Percentiles rank a stretch among this genome's conserved stretches.
These are phyloP conservation scores for Ophiostoma sp. DNA, from an alignment of 2,329 filamentous ascomycete species.

Conservation along the genomic window DNA sequence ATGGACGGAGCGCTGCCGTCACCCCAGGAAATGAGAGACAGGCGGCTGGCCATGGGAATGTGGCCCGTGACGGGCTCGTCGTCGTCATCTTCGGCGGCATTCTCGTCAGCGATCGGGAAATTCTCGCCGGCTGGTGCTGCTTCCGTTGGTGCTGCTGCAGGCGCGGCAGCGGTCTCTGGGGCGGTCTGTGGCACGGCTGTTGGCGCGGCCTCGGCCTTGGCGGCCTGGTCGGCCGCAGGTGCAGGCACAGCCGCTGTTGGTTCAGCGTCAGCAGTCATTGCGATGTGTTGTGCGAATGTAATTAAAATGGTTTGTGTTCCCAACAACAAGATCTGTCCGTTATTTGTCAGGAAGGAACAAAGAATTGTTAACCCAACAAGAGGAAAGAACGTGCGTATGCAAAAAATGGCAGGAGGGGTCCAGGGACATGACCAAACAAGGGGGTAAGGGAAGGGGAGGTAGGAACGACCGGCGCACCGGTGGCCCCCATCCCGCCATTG, in stretches of 20 bases:
- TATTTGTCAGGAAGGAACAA: neutral
- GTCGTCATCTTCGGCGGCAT: neutral
- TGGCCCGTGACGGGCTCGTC: slow-evolving; percentile 2
- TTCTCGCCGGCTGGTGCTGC: neutral
- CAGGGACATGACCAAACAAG: neutral
- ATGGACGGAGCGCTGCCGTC: slow-evolving; percentile 21
- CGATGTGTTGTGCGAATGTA: neutral
- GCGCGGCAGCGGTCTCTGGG: neutral
- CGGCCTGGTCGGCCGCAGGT: neutral
- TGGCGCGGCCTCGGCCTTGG: neutral
- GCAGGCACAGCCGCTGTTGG: neutral
- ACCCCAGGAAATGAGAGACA: slow-evolving; percentile 27
- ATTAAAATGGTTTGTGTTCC: neutral
- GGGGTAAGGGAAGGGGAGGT: neutral
- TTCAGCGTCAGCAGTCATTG: neutral
- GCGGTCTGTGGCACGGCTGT: neutral
- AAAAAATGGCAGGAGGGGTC: neutral
- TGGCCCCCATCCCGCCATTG: neutral
- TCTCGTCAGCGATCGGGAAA: neutral
- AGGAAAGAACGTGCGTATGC: neutral
- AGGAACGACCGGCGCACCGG: slow-evolving; percentile 3
- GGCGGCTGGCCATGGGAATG: slow-evolving; percentile 23
- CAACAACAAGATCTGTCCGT: neutral
- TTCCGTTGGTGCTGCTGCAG: neutral
- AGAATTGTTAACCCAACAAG: neutral